Evolutionary conservation across 495 filamentous ascomycete genomes (phyloP).

Genomic region (Annulohypoxylon stygium): DNA sequence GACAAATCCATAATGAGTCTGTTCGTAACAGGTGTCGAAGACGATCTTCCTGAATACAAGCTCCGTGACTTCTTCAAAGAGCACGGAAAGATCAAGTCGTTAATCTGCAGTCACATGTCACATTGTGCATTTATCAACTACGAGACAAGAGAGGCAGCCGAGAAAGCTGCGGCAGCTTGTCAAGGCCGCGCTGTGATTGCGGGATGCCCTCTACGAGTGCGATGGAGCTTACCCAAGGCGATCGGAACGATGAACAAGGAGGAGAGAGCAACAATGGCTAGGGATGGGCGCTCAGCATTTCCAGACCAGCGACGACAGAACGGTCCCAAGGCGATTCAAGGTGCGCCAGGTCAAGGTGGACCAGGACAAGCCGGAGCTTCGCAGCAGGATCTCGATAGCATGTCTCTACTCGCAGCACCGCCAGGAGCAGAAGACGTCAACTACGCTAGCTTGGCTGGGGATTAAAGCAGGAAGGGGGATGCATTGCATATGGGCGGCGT

Average conservation of each 20-base stretch:
- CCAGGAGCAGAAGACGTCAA: constrained; percentile 84
- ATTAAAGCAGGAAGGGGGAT: constrained; percentile 59
- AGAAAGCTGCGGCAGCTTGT: constrained; percentile 83
- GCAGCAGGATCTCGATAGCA: constrained; percentile 59
- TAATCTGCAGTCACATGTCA: constrained; percentile 95
- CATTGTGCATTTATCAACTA: constrained; percentile 98
- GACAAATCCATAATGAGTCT: constrained; percentile 89
- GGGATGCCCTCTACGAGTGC: constrained; percentile 87
- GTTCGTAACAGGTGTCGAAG: constrained; percentile 95
- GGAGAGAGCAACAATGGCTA: constrained; percentile 78
- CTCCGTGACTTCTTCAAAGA: constrained; percentile 89
- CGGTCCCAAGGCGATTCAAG: constrained; percentile 51
- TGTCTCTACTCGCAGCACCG: constrained; percentile 76
- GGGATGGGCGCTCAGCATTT: constrained; percentile 74
- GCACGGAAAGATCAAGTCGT: constrained; percentile 86
- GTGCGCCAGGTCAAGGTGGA: constrained; percentile 41
- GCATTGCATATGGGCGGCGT: constrained; percentile 53
- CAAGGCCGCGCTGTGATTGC: constrained; percentile 87
- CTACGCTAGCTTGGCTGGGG: constrained; percentile 87
- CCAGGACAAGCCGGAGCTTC: constrained; percentile 51
- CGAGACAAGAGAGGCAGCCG: constrained; percentile 81
- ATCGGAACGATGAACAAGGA: constrained; percentile 90
- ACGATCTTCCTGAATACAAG: constrained; percentile 92
- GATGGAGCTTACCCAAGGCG: constrained; percentile 92
- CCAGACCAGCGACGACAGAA: constrained; percentile 51